phyloP scores from a whole-genome alignment of 169 alveolate species.

The Plasmodium coatneyi region DNA sequence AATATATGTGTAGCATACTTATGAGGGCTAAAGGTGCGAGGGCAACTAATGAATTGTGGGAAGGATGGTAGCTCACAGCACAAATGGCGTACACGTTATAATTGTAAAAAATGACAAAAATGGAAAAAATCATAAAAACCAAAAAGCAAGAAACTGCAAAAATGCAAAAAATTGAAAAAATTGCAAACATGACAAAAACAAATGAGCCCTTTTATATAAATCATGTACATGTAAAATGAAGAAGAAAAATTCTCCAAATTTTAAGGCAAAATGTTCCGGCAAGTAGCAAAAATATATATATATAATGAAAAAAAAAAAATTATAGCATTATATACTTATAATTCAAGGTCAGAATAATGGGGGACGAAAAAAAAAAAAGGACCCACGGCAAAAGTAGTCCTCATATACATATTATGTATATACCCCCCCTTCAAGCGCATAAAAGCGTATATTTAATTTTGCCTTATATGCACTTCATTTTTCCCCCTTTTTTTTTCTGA shows the following conservation, averaged over 20 bases:
- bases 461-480: background rate
- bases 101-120: background rate
- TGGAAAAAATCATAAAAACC: background rate
- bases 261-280: background rate
- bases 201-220: background rate
- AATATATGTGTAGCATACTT: background rate
- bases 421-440: too few species aligned
- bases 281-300: background rate
- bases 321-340: background rate
- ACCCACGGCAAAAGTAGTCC: background rate
- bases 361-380: background rate
- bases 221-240: background rate
- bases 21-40: background rate
- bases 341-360: background rate
- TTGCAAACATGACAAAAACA: background rate
- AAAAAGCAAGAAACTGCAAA: background rate
- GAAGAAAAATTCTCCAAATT: conserved; percentile 1
- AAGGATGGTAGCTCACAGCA: background rate
- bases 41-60: background rate
- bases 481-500: background rate
- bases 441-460: background rate
- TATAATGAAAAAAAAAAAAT: background rate
- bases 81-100: background rate
- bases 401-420: background rate
- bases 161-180: background rate